phyloP scores from a whole-genome alignment of 768 basidiomycete species.

The Rhodotorula graminis region DNA sequence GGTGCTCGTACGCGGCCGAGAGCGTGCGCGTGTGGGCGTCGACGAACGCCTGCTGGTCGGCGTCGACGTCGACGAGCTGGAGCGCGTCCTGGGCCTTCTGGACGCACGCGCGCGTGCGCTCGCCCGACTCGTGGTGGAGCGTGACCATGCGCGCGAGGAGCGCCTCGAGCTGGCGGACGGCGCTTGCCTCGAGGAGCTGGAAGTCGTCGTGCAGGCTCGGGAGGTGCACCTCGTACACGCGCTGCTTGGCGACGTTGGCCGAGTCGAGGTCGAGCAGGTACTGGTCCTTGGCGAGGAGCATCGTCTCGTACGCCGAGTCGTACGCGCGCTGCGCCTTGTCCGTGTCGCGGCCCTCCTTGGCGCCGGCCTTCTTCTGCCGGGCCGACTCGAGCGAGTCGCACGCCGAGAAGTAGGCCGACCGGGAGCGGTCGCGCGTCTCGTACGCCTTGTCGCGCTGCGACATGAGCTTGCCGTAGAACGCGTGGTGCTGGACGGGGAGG shows the following conservation, averaged over 20 bases:
- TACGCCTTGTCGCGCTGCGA: constrained; percentile 27
- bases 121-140: constrained; percentile 10
- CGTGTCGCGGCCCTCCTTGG: constrained; percentile 6
- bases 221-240: constrained; percentile 25
- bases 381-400: constrained; percentile 33
- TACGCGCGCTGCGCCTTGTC: constrained; percentile 27
- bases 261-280: constrained; percentile 27
- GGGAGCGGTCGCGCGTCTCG: constrained; percentile 21
- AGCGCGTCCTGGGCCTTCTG: constrained; percentile 1
- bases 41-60: constrained; percentile 30
- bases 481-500: constrained; percentile 18
- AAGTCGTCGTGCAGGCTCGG: constrained; percentile 31
- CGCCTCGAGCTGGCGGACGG: constrained; percentile 12
- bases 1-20: constrained; percentile 22
- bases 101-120: not conserved
- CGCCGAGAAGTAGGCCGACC: constrained; percentile 18
- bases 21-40: not conserved
- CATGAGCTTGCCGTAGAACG: constrained; percentile 23
- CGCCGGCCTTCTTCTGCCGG: constrained; percentile 19
- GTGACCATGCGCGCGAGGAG: constrained; percentile 5
- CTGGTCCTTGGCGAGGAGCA: constrained; percentile 30
- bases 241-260: constrained; percentile 26
- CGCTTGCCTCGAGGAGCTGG: constrained; percentile 23
- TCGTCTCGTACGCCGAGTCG: constrained; percentile 22
- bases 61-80: constrained; percentile 3